Conservation (phyloP, 495 filamentous ascomycete genomes). For the Penicillium coprophilum region DNA sequence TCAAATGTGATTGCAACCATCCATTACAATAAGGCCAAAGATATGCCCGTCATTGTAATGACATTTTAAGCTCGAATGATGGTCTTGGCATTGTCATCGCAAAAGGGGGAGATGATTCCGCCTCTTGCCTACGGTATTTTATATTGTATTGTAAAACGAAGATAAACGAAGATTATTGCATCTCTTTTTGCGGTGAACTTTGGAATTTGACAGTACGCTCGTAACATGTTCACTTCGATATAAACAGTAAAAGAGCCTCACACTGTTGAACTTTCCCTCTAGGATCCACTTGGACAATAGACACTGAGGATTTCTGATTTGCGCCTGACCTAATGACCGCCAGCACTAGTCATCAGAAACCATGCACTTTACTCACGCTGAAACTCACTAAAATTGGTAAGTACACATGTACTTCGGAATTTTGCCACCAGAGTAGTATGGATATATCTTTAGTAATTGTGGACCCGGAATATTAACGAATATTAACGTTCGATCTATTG, state of each 20-base stretch:
- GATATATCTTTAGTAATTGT: too few relatives aligned
- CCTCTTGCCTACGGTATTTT: neutral
- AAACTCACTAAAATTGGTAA: too few relatives aligned
- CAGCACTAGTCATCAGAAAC: neutral
- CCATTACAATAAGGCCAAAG: neutral
- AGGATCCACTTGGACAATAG: neutral
- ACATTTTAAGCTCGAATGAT: slow-evolving; percentile 20
- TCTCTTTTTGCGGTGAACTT: neutral
- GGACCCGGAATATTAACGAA: too few relatives aligned
- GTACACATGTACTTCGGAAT: too few relatives aligned
- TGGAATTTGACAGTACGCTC: too few relatives aligned
- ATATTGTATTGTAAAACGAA: neutral
- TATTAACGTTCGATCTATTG: too few relatives aligned
- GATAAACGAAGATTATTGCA: neutral
- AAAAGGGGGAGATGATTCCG: neutral
- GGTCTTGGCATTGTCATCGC: slow-evolving; percentile 17
- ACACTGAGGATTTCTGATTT: neutral
- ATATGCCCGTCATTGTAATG: slow-evolving; percentile 1
- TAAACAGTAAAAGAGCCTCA: neutral
- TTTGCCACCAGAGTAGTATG: too few relatives aligned
- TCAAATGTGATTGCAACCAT: slow-evolving; percentile 5
- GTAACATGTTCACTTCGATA: too few relatives aligned
- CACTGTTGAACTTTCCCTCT: neutral
- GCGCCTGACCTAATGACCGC: neutral
- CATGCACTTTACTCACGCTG: too few relatives aligned